phyloP scores from a whole-genome alignment of 768 basidiomycete species.

The Trametes gibbosa region DNA sequence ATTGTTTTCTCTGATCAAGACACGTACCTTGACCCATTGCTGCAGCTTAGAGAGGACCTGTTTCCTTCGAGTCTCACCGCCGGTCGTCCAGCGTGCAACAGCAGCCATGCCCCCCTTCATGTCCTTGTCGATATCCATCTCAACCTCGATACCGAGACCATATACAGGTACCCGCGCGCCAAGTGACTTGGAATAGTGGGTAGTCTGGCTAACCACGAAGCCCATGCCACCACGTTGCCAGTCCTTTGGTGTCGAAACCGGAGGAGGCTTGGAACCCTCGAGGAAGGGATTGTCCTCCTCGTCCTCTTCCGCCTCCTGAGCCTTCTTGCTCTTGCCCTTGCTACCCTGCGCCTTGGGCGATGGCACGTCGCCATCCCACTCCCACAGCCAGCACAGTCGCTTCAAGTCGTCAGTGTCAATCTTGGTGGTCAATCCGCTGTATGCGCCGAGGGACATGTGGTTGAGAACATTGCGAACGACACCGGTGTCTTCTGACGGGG shows the following conservation, averaged over 20 bases:
- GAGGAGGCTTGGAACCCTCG: conserved; percentile 35
- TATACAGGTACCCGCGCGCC: conserved; percentile 75
- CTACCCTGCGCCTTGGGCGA: conserved; percentile 23
- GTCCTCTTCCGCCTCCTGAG: conserved; percentile 9
- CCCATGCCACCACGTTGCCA: conserved; percentile 85
- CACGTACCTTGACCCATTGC: conserved; percentile 60
- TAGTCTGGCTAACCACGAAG: conserved; percentile 67
- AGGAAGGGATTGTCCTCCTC: conserved; percentile 49
- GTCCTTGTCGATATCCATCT: conserved; percentile 79
- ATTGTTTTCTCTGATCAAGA: background rate
- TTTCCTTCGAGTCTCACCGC: conserved; percentile 56
- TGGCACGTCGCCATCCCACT: conserved; percentile 65
- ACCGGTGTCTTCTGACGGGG: conserved; percentile 74
- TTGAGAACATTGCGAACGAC: conserved; percentile 77
- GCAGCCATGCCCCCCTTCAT: conserved; percentile 85
- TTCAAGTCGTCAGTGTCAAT: conserved; percentile 69
- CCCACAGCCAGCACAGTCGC: conserved; percentile 86
- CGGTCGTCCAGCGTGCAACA: conserved; percentile 83
- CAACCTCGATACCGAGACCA: conserved; percentile 84
- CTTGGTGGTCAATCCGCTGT: conserved; percentile 61
- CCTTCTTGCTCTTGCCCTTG: conserved; percentile 4
- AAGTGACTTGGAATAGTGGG: conserved; percentile 64
- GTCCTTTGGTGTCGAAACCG: conserved; percentile 40
- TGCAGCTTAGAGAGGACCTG: conserved; percentile 59
- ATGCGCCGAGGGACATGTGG: conserved; percentile 66